Evolutionary conservation across 164 flowering plant species (phyloP).

Genomic region (Vitis amurensis): DNA sequence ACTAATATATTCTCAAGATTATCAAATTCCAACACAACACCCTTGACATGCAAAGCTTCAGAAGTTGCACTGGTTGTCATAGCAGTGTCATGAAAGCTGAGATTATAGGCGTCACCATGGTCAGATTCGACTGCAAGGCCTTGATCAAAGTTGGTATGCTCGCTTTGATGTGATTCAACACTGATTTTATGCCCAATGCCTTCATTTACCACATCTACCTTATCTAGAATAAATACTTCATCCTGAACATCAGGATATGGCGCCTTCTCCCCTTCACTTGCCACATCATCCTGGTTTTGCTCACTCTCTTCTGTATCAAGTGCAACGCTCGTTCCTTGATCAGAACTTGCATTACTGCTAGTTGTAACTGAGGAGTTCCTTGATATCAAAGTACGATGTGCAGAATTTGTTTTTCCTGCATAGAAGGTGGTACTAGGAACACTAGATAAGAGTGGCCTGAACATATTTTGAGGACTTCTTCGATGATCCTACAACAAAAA

Average conservation of each 20-base stretch:
- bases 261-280: constrained; percentile 37
- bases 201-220: constrained; percentile 44
- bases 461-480: constrained; percentile 87
- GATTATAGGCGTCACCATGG: constrained; percentile 27
- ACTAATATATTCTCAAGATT: constrained; percentile 18
- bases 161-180: constrained; percentile 23
- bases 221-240: constrained; percentile 64
- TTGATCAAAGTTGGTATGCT: constrained; percentile 24
- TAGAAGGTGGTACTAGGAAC: constrained; percentile 84
- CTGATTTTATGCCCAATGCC: constrained; percentile 23
- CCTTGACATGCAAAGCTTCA: constrained; percentile 22
- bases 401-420: constrained; percentile 61
- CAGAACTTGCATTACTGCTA: constrained; percentile 89
- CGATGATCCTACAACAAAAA: constrained; percentile 62
- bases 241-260: constrained; percentile 44
- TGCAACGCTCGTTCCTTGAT: constrained; percentile 57
- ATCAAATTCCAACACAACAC: constrained; percentile 26
- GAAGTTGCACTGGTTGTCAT: constrained; percentile 20
- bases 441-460: constrained; percentile 95
- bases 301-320: constrained; percentile 74
- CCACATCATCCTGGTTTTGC: constrained; percentile 54
- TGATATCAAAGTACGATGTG: constrained; percentile 57
- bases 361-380: constrained; percentile 80
- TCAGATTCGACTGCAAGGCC: constrained; percentile 24
- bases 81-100: constrained; percentile 19